These are phyloP conservation scores for Suillus spraguei DNA, from an alignment of 768 basidiomycete genomes.

Conservation along the genomic window DNA sequence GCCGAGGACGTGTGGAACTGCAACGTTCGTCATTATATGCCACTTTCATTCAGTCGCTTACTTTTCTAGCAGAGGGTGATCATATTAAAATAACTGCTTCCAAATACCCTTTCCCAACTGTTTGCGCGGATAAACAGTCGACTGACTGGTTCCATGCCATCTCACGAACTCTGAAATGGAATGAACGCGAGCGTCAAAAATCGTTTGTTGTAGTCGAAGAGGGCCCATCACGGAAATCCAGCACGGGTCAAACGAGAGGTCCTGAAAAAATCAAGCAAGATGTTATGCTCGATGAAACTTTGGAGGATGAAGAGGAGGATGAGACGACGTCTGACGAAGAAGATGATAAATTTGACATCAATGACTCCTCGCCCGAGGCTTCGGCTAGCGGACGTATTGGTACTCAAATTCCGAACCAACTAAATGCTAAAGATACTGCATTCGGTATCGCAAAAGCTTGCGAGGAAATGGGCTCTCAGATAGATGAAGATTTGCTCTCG, in stretches of 20 bases:
- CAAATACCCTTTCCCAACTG: conserved; percentile 97
- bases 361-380: conserved; percentile 77
- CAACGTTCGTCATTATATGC: conserved; percentile 65
- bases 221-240: conserved; percentile 52
- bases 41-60: not conserved
- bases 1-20: conserved; percentile 92
- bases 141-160: conserved; percentile 99
- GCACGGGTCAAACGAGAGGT: conserved; percentile 20
- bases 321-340: conserved; percentile 61
- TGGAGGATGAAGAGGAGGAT: conserved; percentile 50
- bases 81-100: conserved; percentile 98
- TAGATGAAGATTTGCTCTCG: conserved; percentile 31
- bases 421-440: conserved; percentile 16
- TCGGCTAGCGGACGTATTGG: conserved; percentile 16
- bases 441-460: conserved; percentile 32
- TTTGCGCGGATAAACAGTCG: conserved; percentile 96
- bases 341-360: conserved; percentile 88
- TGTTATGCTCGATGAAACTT: conserved; percentile 34
- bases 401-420: conserved; percentile 18
- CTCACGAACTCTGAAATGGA: conserved; percentile 97
- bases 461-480: conserved; percentile 25
- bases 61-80: conserved; percentile 78
- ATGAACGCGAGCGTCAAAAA: conserved; percentile 97
- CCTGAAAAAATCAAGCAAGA: conserved; percentile 16
- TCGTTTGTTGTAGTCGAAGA: conserved; percentile 99